phyloP scores from a whole-genome alignment of 2,329 filamentous ascomycete species.

The Xylariaceae sp. region DNA sequence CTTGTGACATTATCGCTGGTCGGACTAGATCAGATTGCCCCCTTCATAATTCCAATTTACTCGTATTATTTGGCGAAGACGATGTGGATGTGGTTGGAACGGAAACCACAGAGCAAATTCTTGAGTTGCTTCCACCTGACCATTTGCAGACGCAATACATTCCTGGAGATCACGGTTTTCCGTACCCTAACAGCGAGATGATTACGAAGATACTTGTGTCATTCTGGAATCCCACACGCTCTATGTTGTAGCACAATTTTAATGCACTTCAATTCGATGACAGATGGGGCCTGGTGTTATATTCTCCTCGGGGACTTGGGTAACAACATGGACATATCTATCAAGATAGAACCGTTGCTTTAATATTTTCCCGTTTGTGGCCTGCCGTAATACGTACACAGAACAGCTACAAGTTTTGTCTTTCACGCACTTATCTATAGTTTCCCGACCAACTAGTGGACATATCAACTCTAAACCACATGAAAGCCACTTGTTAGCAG shows the following conservation, averaged over 20 bases:
- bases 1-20: slow-evolving; percentile 22
- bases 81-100: slow-evolving; percentile 19
- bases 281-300: too few relatives aligned
- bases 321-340: too few relatives aligned
- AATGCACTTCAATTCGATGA: too few relatives aligned
- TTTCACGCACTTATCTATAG: too few relatives aligned
- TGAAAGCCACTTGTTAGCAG: too few relatives aligned
- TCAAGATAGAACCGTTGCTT: too few relatives aligned
- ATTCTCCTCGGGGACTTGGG: too few relatives aligned
- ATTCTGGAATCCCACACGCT: slow-evolving; percentile 12
- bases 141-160: slow-evolving; percentile 22
- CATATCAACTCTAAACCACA: too few relatives aligned
- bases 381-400: too few relatives aligned
- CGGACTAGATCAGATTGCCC: slow-evolving; percentile 14
- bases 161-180: slow-evolving; percentile 22
- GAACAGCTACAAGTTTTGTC: too few relatives aligned
- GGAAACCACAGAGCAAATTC: slow-evolving; percentile 22
- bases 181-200: slow-evolving; percentile 22
- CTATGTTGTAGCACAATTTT: background rate
- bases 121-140: slow-evolving; percentile 19
- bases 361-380: too few relatives aligned
- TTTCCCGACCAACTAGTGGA: too few relatives aligned
- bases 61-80: slow-evolving; percentile 21
- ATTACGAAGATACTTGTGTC: slow-evolving; percentile 18
- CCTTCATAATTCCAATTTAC: slow-evolving; percentile 19